Evolutionary conservation across 768 basidiomycete species (phyloP), one percentile per base, ranked within the genome.

Genomic region (Macrocybe gigantea): DNA sequence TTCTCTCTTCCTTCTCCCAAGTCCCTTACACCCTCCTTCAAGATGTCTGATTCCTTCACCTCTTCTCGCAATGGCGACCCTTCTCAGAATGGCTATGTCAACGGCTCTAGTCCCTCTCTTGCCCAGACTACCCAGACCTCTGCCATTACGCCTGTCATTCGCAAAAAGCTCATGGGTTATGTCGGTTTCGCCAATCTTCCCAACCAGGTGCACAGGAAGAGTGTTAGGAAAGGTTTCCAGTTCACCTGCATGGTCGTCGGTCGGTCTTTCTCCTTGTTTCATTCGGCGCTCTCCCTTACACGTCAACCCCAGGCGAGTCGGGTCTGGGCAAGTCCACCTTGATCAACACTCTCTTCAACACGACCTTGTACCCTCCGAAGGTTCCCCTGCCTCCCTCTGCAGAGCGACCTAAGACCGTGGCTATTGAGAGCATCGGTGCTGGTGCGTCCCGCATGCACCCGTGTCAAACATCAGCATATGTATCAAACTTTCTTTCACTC

Each of bases 201-300:
- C 43, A 98, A 99, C 79, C 96, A 99, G 69, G 95, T 98, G 39
- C 96, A 99, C 72, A 86, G 96, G 70, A 92, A 96, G 75, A 95
- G 93, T 60, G 88, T 96, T 41, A 80, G 93, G 74, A 97, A 93
- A 71, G 95, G 96, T 39, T 99, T 98, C 78, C 92, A 98, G 68
- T 99, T 99, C 74, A 95, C 93, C 47, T 78, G 84, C 56, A 98
- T 99, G 96, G 95, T 99, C 53, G 95, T 99, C 64, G 95, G 95
- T 95, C 30, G 35, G 55, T 49, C 44, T 35, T 33, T 37, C 39
- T 53, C 55, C 47, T 37, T 51, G 56, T 46, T 53, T 59, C 48
- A 49, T 52, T 54, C 44, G 50, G 43, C 45, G 45, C 49, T 58
- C 56, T 56, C 47, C 54, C 48, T 40, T 50, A 13, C 14, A 22